Percentiles rank a stretch among this genome's conserved stretches.
phyloP scores from a whole-genome alignment of 768 basidiomycete species.

The Leccinum arenicola region DNA sequence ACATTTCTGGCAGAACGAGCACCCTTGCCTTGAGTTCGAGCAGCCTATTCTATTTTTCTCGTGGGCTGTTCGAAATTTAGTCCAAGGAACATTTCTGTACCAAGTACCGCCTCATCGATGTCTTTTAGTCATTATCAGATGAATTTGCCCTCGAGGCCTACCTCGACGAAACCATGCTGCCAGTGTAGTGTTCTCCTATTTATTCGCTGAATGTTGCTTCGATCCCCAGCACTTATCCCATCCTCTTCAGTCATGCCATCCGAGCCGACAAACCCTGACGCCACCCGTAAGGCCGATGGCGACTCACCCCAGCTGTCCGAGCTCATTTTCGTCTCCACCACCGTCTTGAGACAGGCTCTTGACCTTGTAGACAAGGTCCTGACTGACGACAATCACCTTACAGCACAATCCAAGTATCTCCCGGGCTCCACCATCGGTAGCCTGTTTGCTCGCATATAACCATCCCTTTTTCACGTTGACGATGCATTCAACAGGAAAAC shows the following conservation, averaged over 20 bases:
- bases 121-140: conserved; percentile 10
- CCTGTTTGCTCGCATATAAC: conserved; percentile 3
- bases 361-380: conserved; percentile 68
- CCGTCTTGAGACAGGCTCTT: conserved; percentile 68
- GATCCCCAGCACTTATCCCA: neutral
- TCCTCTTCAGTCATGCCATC: conserved; percentile 23
- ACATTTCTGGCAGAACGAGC: conserved; percentile 61
- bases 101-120: neutral
- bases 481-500: conserved; percentile 59
- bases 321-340: conserved; percentile 64
- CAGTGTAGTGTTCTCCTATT: conserved; percentile 17
- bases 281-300: conserved; percentile 9
- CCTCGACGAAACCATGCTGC: conserved; percentile 19
- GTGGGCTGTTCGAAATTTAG: conserved; percentile 80
- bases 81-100: conserved; percentile 54
- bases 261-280: conserved; percentile 10
- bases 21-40: conserved; percentile 81
- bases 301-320: conserved; percentile 41
- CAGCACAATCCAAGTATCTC: conserved; percentile 63
- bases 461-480: neutral
- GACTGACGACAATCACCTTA: conserved; percentile 67
- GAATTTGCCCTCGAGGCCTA: conserved; percentile 24
- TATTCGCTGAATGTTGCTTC: conserved; percentile 1
- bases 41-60: conserved; percentile 37
- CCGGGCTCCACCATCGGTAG: conserved; percentile 88